Evolutionary conservation across 768 basidiomycete species (phyloP).

Genomic region (Lactarius psammicola): DNA sequence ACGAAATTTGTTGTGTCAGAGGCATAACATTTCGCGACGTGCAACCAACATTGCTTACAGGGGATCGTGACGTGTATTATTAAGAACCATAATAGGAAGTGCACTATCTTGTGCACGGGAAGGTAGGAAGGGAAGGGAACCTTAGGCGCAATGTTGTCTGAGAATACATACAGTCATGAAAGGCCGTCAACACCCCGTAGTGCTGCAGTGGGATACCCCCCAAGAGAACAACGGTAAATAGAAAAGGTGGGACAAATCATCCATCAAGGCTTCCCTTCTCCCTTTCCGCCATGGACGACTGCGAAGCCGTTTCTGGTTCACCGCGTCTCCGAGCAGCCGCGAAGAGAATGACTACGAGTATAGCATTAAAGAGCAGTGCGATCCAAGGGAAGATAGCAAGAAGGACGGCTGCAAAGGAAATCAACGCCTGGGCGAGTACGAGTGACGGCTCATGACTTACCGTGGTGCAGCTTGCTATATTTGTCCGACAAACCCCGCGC

Average conservation of each 20-base stretch:
- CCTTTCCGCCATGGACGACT: not conserved
- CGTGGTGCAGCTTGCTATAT: slow-evolving; percentile 16
- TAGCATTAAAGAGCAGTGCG: not conserved
- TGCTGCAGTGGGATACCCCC: not conserved
- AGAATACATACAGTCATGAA: not conserved
- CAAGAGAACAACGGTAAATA: not conserved
- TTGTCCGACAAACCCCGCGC: slow-evolving; percentile 6
- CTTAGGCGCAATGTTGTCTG: not conserved
- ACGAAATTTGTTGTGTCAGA: not conserved
- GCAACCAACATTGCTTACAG: not conserved
- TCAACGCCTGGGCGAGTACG: not conserved
- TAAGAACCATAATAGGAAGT: not conserved
- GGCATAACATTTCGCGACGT: not conserved
- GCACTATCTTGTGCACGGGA: not conserved
- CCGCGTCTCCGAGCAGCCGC: slow-evolving; percentile 7
- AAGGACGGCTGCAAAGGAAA: slow-evolving; percentile 13
- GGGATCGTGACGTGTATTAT: not conserved
- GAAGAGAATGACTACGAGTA: slow-evolving; percentile 15
- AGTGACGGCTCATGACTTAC: not conserved
- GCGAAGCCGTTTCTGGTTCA: not conserved
- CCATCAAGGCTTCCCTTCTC: not conserved
- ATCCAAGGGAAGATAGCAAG: slow-evolving; percentile 25
- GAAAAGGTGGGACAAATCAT: not conserved
- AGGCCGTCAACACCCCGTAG: not conserved
- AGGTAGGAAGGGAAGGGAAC: not conserved